Evolutionary conservation across 129 eudicot genomes (phyloP).

Genomic region (Daucus carota): DNA sequence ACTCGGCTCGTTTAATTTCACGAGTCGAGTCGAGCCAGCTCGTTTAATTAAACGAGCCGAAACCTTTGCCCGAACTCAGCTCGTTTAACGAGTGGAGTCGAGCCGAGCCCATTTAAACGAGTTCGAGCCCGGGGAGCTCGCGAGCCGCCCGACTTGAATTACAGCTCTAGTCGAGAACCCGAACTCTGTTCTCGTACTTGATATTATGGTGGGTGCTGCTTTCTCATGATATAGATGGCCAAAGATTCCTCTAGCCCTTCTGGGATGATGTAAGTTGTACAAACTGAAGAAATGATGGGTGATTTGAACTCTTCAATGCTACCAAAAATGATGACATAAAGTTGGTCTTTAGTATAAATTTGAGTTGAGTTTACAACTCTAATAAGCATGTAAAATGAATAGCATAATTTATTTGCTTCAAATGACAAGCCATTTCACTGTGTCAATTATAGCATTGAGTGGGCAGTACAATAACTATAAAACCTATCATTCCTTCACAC

Average conservation of each 20-base stretch:
- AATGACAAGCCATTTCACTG: neutral
- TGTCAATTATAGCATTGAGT: neutral
- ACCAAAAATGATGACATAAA: constrained; percentile 13
- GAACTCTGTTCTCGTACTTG: neutral
- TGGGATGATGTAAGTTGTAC: constrained; percentile 18
- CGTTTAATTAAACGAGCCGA: no score
- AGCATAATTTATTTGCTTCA: constrained; percentile 10
- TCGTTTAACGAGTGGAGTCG: no score
- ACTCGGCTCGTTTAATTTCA: no score
- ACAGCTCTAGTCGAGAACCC: no score
- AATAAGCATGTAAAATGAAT: constrained; percentile 9
- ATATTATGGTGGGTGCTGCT: neutral
- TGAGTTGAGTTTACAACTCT: neutral
- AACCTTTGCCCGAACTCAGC: no score
- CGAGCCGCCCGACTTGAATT: no score
- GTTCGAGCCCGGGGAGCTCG: no score
- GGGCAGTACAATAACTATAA: neutral
- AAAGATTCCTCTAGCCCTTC: constrained; percentile 27
- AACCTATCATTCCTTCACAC: neutral
- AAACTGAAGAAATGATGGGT: constrained; percentile 25
- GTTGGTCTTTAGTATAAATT: neutral
- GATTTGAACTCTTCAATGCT: constrained; percentile 11
- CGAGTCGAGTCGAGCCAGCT: no score
- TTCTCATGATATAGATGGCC: constrained; percentile 19
- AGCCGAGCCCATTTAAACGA: no score